Evolutionary conservation across 192 early-diverging fungal species (phyloP), one percentile per base, ranked within the genome.

Genomic region (Kappamyces sp.): DNA sequence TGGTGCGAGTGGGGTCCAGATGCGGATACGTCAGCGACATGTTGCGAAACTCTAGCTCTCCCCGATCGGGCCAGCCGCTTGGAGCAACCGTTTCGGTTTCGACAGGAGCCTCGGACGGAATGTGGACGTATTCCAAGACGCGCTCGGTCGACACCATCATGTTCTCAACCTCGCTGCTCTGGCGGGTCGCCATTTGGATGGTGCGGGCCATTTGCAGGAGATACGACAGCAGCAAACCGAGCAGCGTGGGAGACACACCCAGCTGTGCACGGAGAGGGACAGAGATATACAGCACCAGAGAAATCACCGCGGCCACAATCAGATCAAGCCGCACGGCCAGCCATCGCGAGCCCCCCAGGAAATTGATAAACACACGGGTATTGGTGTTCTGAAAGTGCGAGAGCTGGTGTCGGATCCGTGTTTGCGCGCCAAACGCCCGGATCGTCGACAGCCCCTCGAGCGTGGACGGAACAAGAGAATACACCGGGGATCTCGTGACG

Each of bases 191-290:
- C 44, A 12, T 46, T 46, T 57, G 23, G 23, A 23, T 23, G 23
- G 23, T 23, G 23, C 23, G 23, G 23, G 37, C 12, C 9, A 57
- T 3, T 62, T 83, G 81, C 40, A 94, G 78, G 9, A 89, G 79
- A 68, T 97, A 96, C 32, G 83, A 81, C 12, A 93, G 73, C 0
- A 82, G 76, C 5, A 97, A 76, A 38, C 91, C 92, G 58, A 90
- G 82, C 8, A 87, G 66, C 0, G 86, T 74, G 12, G 92, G 76
- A 8, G 73, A 57, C 33, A 90, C 3, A 57, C 15, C 10, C n/a
- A 60, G 54, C 57, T 64, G 57, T 3, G 62, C 57, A 10, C 36
- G 13, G 35, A 61, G 62, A 1, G 57, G 12, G 47, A 64, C 31
- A 1, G 62, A 37, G 57, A 55, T 61, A 7, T 64, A 55, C 31